Conservation (phyloP, 208 protist genomes). For the Vickermania ingenoplastis region DNA sequence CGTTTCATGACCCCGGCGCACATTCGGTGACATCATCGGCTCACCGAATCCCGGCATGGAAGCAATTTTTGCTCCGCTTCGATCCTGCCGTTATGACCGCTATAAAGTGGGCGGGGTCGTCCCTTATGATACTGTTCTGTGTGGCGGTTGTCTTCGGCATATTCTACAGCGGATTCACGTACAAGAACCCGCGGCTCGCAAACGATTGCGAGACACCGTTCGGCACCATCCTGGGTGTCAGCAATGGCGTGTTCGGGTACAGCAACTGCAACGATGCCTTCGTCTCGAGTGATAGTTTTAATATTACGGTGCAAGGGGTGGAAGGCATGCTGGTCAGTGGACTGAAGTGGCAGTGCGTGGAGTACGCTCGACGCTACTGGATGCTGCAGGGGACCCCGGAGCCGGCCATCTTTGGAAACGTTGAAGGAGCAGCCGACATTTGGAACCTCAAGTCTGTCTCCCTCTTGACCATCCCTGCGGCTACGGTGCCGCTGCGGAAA, state of each 20-base stretch:
- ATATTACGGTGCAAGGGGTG: conserved; percentile 5
- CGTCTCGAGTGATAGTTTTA: conserved; percentile 7
- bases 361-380: conserved; percentile 84
- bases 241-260: conserved; percentile 25
- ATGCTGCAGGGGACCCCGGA: conserved; percentile 44
- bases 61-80: background rate
- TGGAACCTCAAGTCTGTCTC: conserved; percentile 27
- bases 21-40: too few species aligned
- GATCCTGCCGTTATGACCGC: background rate
- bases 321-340: conserved; percentile 14
- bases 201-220: conserved; percentile 13
- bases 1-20: too few species aligned
- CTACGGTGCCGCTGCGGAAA: conserved; percentile 32
- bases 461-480: conserved; percentile 24
- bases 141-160: conserved; percentile 32
- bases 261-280: conserved; percentile 27
- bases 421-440: conserved; percentile 68
- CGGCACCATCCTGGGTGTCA: conserved; percentile 26
- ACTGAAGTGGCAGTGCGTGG: conserved; percentile 82
- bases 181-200: conserved; percentile 3
- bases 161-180: conserved; percentile 37
- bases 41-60: background rate
- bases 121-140: conserved; percentile 26
- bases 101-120: conserved; percentile 9
- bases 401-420: conserved; percentile 40